These are phyloP conservation scores for Raddia guianensis DNA, from an alignment of 176 grass and related monocot genomes.

Conservation along the genomic window DNA sequence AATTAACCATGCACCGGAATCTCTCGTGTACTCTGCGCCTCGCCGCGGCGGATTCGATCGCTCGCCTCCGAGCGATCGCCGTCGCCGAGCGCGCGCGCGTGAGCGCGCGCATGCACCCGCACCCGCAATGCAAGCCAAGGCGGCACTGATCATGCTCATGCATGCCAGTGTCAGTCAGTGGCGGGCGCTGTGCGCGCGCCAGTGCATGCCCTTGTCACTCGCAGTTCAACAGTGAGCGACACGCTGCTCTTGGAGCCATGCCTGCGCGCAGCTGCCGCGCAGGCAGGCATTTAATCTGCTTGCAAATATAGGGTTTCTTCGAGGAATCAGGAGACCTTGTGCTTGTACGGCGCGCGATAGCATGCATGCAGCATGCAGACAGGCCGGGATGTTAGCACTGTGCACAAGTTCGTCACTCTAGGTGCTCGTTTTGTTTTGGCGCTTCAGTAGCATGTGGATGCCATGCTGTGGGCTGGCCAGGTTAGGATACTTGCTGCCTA, in stretches of 20 bases:
- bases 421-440: background rate
- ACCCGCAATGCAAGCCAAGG: too few species aligned
- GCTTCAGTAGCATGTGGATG: conserved; percentile 14
- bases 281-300: background rate
- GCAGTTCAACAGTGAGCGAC: conserved; percentile 1
- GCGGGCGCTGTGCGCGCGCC: background rate
- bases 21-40: background rate
- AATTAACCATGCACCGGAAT: background rate
- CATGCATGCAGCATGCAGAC: background rate
- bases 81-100: too few species aligned
- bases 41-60: background rate
- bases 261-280: background rate
- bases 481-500: background rate
- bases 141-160: too few species aligned
- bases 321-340: background rate
- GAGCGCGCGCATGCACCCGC: too few species aligned
- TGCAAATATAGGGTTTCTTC: too few species aligned
- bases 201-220: background rate
- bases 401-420: background rate
- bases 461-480: conserved; percentile 22
- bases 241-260: background rate
- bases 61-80: too few species aligned
- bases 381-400: background rate
- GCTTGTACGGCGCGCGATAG: background rate
- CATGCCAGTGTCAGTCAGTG: background rate